These are phyloP conservation scores for Escallonia rubra DNA, from an alignment of 129 eudicot genomes.

Conservation along the genomic window DNA sequence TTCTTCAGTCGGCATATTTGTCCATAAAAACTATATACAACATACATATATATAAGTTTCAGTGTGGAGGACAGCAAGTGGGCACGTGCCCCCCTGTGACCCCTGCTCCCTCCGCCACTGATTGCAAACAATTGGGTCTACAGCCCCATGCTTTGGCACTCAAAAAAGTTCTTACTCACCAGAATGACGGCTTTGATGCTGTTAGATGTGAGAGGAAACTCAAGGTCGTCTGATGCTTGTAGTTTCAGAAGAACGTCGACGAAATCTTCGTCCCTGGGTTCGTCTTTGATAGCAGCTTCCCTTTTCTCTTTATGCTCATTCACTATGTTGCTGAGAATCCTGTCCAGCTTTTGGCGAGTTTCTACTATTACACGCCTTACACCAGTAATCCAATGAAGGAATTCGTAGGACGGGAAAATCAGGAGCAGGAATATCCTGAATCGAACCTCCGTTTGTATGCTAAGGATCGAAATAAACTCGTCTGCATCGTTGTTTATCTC, in stretches of 20 bases:
- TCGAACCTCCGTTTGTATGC: background rate
- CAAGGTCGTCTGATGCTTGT: background rate
- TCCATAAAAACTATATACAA: too few species aligned
- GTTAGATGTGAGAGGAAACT: background rate
- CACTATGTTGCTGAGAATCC: background rate
- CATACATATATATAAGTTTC: too few species aligned
- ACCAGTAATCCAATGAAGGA: background rate
- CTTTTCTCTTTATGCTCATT: background rate
- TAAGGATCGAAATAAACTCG: background rate
- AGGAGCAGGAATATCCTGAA: background rate
- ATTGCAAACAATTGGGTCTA: too few species aligned
- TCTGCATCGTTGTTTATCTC: background rate
- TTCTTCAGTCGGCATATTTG: too few species aligned
- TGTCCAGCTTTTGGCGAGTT: background rate
- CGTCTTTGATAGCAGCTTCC: background rate
- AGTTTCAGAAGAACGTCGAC: background rate
- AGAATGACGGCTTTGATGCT: background rate
- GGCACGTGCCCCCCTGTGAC: too few species aligned
- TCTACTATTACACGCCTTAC: background rate
- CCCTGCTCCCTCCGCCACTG: too few species aligned
- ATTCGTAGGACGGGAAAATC: background rate
- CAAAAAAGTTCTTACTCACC: background rate
- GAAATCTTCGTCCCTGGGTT: background rate
- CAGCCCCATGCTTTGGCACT: too few species aligned
- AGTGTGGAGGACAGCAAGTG: too few species aligned